Evolutionary conservation across 257 asterid species (phyloP).

Genomic region (Rauvolfia tetraphylla): DNA sequence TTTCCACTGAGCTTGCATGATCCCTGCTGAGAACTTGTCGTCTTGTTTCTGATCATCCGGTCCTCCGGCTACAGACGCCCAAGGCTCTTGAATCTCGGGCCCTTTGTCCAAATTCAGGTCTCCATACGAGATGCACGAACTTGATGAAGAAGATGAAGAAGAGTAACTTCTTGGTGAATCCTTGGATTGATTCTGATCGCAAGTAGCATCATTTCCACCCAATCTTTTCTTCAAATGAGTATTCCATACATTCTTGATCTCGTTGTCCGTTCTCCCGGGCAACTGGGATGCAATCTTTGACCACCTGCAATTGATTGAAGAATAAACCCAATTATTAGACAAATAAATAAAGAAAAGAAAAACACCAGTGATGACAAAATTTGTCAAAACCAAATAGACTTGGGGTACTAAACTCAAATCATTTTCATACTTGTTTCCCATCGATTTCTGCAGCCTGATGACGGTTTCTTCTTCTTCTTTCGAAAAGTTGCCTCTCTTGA

Average conservation of each 20-base stretch:
- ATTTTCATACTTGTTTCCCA: slow-evolving; percentile 63
- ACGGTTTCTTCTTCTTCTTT: slow-evolving; percentile 56
- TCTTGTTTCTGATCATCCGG: neutral
- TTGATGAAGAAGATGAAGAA: slow-evolving; percentile 26
- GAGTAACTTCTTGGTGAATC: neutral
- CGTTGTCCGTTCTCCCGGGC: slow-evolving; percentile 85
- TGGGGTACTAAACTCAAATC: neutral
- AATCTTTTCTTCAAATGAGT: slow-evolving; percentile 60
- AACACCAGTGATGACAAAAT: neutral
- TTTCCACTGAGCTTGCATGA: neutral
- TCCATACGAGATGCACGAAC: slow-evolving; percentile 21
- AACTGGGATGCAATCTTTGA: slow-evolving; percentile 66
- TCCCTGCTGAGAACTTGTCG: neutral
- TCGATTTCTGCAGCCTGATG: slow-evolving; percentile 48
- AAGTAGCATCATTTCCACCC: neutral
- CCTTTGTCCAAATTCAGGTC: slow-evolving; percentile 10
- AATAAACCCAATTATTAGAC: neutral
- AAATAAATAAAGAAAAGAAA: neutral
- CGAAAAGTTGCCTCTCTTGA: slow-evolving; percentile 69
- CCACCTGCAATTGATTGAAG: slow-evolving; percentile 44
- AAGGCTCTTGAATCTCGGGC: neutral
- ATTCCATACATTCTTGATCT: slow-evolving; percentile 83
- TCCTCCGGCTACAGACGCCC: no score
- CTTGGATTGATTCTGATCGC: neutral
- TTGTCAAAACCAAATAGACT: neutral